These are phyloP conservation scores for Chlamydomonas incerta DNA, from an alignment of 139 green algal genomes.

Conservation along the genomic window DNA sequence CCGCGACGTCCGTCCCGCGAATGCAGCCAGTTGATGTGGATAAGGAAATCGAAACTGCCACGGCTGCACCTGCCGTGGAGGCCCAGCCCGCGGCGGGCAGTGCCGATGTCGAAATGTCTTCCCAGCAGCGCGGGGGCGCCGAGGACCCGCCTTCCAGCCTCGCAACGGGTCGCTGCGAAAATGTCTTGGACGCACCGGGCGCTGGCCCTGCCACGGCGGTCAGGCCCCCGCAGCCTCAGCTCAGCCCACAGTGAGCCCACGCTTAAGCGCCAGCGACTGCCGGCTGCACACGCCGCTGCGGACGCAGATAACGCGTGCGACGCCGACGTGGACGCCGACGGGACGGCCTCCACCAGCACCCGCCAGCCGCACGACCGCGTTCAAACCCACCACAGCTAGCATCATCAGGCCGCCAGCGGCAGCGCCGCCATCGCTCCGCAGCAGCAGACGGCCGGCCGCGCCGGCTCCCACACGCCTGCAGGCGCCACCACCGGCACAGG, in stretches of 20 bases:
- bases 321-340: too few species aligned
- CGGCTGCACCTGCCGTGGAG: neutral
- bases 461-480: too few species aligned
- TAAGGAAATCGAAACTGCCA: too few species aligned
- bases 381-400: neutral
- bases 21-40: too few species aligned
- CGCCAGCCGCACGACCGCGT: neutral
- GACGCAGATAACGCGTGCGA: neutral
- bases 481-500: too few species aligned
- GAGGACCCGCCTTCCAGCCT: neutral
- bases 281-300: neutral
- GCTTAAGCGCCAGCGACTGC: constrained; percentile 15
- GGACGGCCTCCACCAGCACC: neutral
- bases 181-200: too few species aligned
- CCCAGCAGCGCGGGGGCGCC: neutral
- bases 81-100: neutral
- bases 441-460: too few species aligned
- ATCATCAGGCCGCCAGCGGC: neutral
- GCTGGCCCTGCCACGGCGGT: too few species aligned
- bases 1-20: too few species aligned
- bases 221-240: neutral
- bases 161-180: neutral
- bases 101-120: neutral
- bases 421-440: neutral
- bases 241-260: neutral